phyloP scores from a whole-genome alignment of 192 early-diverging fungal species.

The Backusella tuberculispora region DNA sequence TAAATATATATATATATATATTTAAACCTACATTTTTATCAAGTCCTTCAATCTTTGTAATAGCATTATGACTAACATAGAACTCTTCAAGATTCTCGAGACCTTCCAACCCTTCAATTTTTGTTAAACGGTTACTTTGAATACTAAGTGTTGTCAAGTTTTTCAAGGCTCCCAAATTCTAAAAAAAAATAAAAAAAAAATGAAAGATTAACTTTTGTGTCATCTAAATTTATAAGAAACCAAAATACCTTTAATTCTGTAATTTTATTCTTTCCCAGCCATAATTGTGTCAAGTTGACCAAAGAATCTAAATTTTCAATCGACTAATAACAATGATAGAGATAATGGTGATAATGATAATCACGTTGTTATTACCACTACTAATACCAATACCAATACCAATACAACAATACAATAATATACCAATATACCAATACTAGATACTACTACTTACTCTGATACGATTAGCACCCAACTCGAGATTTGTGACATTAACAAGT shows the following conservation, averaged over 20 bases:
- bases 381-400: not conserved
- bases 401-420: not conserved
- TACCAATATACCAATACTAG: no score
- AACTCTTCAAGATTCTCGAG: conserved; percentile 81
- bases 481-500: conserved; percentile 71
- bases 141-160: conserved; percentile 74
- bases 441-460: conserved; percentile 66
- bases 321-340: conserved; percentile 40
- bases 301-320: conserved; percentile 86
- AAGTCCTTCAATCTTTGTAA: conserved; percentile 76
- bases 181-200: conserved; percentile 8
- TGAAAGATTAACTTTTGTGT: not conserved
- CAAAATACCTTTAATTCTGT: conserved; percentile 66
- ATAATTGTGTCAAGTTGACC: conserved; percentile 85
- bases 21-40: conserved; percentile 65
- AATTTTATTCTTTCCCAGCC: conserved; percentile 99
- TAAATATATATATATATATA: not conserved
- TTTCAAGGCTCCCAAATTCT: conserved; percentile 65
- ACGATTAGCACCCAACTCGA: conserved; percentile 95
- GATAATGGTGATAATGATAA: not conserved
- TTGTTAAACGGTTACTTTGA: conserved; percentile 86
- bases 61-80: conserved; percentile 92
- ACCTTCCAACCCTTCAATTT: conserved; percentile 75
- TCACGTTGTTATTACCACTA: not conserved
- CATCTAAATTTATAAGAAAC: not conserved